Conservation (phyloP, 345 rosid species). For the Gossypium australe region DNA sequence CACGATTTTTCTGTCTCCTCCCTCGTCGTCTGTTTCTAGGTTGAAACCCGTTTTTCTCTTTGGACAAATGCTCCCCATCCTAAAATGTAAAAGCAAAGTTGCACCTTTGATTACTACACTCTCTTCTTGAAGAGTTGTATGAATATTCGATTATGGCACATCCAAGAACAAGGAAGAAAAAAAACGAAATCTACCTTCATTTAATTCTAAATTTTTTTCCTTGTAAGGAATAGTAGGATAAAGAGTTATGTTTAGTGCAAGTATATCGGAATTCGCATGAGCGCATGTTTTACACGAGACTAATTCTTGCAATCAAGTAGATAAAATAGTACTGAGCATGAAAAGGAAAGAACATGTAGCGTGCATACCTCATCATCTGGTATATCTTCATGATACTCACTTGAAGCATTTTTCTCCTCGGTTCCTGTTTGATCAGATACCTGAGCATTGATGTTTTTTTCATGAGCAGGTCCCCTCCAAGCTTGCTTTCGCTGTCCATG, state of each 20-base stretch:
- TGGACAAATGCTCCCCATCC: conserved; percentile 44
- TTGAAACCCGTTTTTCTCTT: conserved; percentile 56
- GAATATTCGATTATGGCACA: not conserved
- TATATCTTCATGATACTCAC: conserved; percentile 41
- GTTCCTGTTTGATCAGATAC: conserved; percentile 40
- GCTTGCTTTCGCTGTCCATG: conserved; percentile 55
- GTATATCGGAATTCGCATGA: not conserved
- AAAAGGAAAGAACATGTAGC: not conserved
- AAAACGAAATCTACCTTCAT: not conserved
- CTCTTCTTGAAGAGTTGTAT: too few species aligned
- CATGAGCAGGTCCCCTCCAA: conserved; percentile 51
- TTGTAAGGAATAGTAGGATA: not conserved
- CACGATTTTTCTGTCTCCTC: conserved; percentile 48
- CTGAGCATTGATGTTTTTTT: conserved; percentile 36
- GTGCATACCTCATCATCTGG: conserved; percentile 55
- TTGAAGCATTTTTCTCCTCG: conserved; percentile 38
- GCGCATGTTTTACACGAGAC: not conserved
- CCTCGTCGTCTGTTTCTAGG: conserved; percentile 41
- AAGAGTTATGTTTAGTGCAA: not conserved
- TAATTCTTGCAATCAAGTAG: not conserved
- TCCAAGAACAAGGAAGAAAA: not conserved
- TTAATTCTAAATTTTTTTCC: not conserved
- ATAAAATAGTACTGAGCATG: not conserved
- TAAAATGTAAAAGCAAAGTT: conserved; percentile 16
- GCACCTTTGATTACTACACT: too few species aligned